Evolutionary conservation across 805 yeast genomes (phyloP).

Genomic region (Torulaspora delbrueckii): DNA sequence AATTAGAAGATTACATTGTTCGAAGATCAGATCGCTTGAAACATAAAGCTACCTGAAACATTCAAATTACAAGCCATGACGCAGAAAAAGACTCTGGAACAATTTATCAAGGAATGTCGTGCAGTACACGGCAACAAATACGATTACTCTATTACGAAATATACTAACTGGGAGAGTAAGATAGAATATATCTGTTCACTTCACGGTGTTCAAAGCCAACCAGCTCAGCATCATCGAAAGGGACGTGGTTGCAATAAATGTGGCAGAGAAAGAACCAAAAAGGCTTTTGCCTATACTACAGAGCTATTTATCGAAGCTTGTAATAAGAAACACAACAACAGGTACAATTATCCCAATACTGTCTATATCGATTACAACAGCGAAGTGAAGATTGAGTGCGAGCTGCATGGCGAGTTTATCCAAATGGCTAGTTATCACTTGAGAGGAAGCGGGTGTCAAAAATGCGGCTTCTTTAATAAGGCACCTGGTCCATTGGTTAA

Average conservation of each 20-base stretch:
- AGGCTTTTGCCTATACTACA: background rate
- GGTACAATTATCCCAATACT: background rate
- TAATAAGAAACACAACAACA: background rate
- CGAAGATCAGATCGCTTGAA: background rate
- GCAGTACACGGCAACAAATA: background rate
- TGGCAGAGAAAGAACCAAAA: background rate
- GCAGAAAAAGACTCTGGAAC: background rate
- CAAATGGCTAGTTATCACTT: background rate
- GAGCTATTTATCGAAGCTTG: background rate
- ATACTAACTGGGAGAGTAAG: background rate
- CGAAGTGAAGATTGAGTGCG: background rate
- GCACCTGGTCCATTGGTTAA: background rate
- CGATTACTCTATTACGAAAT: background rate
- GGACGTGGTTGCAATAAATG: background rate
- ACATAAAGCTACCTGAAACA: background rate
- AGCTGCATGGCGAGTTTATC: background rate
- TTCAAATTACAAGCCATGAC: background rate
- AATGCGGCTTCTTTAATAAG: background rate
- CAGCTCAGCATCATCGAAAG: background rate
- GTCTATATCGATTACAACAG: background rate
- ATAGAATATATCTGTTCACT: background rate
- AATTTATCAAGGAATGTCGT: background rate
- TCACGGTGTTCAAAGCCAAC: background rate
- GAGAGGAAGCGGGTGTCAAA: background rate
- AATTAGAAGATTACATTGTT: background rate